These are phyloP conservation scores for Plasmodium falciparum DNA, from an alignment of 169 alveolate genomes.

Conservation along the genomic window DNA sequence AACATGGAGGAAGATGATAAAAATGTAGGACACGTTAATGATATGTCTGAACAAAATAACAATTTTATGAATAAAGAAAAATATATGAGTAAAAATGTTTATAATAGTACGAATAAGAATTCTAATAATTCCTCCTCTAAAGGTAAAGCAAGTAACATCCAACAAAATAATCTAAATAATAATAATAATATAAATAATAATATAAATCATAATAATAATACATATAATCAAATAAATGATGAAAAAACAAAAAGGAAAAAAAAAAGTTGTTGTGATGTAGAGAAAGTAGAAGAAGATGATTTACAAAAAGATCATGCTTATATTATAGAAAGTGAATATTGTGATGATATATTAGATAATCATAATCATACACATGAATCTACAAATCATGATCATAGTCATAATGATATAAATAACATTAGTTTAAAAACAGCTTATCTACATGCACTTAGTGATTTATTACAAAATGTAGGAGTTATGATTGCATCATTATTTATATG, in stretches of 20 bases:
- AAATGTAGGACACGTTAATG: constrained; percentile 13
- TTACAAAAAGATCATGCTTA: constrained; percentile 3
- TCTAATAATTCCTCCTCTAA: too few relatives aligned
- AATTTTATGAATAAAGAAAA: too few relatives aligned
- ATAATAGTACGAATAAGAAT: too few relatives aligned
- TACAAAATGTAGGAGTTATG: constrained; percentile 95
- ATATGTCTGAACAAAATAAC: neutral
- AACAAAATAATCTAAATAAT: constrained; percentile 29
- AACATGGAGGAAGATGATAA: constrained; percentile 13
- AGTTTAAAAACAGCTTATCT: constrained; percentile 94
- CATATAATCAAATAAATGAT: too few relatives aligned
- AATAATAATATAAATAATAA: neutral
- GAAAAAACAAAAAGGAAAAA: constrained; percentile 38
- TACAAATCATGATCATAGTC: constrained; percentile 30
- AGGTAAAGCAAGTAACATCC: neutral
- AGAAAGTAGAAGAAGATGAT: neutral
- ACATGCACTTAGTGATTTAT: constrained; percentile 95
- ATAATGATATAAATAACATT: constrained; percentile 84
- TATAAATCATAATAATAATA: constrained; percentile 12
- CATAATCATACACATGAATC: constrained; percentile 9
- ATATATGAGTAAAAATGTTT: too few relatives aligned
- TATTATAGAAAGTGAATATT: constrained; percentile 5
- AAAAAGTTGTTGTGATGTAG: constrained; percentile 1
- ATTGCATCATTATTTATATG: constrained; percentile 94
- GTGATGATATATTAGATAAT: constrained; percentile 19